Evolutionary conservation across 495 filamentous ascomycete species (phyloP), one percentile per base, ranked within the genome.

Genomic region (Aeminium ludgeri): DNA sequence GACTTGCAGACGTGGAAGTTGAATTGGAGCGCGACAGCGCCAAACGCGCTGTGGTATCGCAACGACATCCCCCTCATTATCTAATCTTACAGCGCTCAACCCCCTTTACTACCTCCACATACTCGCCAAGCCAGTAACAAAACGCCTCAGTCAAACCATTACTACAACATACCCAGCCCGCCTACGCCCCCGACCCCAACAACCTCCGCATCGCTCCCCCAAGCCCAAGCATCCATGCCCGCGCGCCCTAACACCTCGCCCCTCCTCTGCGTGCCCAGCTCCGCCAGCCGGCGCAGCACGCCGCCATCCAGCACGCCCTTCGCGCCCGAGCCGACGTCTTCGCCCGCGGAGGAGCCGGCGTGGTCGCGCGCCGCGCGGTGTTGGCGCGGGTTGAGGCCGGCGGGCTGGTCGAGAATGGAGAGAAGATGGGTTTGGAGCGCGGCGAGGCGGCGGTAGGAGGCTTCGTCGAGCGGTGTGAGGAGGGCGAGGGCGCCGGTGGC

Each of bases 361-460:
- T 25, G 23, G 23, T 25, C 23, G 23, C 23, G 23, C 0, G 65
- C 66, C 2, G 65, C 60, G 1, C 89, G 72, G 58, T 85, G 81
- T 0, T 72, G 79, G 23, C 78, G 72, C 0, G 85, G 80, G 54
- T 97, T 96, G 32, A 95, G 61, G 0, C 82, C 86, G 3, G 74
- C 78, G 0, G 77, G 57, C 52, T 83, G 79, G 35, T 82, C 78
- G 10, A 95, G 70, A 0, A 75, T 70, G 43, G 72, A 82, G 6
- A 72, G 67, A 3, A 97, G 65, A 50, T 92, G 83, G 2, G 73
- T 78, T 28, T 85, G 74, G 7, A 97, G 65, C n/a, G 80, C 78
- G 8, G 73, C 76, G 13, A 97, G 68, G 0, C 85, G 75, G 15
- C 87, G 81, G 59, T 94, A 94, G 12, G 74, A 63, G 13, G 81